Evolutionary conservation across 1,284 basidiomycete species (phyloP).

Genomic region (Tranzscheliella williamsii): DNA sequence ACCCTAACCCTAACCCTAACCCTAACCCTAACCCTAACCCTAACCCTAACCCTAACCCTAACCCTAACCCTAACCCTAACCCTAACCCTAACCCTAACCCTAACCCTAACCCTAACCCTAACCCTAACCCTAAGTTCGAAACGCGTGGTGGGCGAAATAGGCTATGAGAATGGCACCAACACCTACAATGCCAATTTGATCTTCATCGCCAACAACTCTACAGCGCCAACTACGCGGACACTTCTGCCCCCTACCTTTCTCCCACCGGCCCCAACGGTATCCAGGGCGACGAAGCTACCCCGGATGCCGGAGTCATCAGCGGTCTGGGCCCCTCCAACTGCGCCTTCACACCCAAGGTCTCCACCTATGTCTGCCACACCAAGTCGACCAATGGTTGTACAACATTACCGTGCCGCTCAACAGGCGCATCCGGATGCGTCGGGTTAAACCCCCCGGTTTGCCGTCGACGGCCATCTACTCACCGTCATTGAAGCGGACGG

Average conservation of each 20-base stretch:
- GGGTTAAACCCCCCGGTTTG: constrained; percentile 63
- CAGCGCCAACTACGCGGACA: constrained; percentile 47
- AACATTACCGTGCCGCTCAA: constrained; percentile 47
- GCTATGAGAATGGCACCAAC: too few relatives aligned
- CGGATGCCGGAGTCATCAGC: constrained; percentile 66
- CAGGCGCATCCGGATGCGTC: constrained; percentile 66
- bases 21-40: too few relatives aligned
- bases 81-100: too few relatives aligned
- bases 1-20: too few relatives aligned
- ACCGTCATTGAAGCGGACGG: constrained; percentile 66
- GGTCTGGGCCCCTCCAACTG: constrained; percentile 61
- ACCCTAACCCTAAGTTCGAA: too few relatives aligned
- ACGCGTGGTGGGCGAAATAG: too few relatives aligned
- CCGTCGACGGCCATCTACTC: constrained; percentile 64
- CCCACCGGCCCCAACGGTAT: constrained; percentile 29
- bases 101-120: too few relatives aligned
- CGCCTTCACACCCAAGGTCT: constrained; percentile 46
- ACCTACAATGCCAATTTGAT: constrained; percentile 53
- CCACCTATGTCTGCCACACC: constrained; percentile 25
- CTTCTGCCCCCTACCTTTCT: constrained; percentile 29
- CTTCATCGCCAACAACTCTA: constrained; percentile 46
- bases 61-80: too few relatives aligned
- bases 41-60: too few relatives aligned
- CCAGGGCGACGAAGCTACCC: constrained; percentile 49
- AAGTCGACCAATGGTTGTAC: constrained; percentile 17